phyloP scores from a whole-genome alignment of 768 basidiomycete genomes.

The Boletellus sp. region DNA sequence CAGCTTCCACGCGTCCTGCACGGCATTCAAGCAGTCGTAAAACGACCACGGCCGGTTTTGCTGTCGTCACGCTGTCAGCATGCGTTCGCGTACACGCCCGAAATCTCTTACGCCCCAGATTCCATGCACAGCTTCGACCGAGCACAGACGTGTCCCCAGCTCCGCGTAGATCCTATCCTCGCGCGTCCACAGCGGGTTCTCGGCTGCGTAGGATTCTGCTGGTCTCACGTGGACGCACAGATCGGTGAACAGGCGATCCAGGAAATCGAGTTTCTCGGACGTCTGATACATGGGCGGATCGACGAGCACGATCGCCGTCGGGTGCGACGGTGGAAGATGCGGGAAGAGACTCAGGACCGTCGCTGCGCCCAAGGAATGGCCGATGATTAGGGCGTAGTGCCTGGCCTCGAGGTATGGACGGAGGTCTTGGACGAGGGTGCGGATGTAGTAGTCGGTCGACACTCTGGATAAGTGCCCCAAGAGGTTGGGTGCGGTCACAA shows the following conservation, averaged over 20 bases:
- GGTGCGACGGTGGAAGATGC: conserved; percentile 3
- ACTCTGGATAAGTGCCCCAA: conserved; percentile 14
- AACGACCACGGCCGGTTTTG: conserved; percentile 19
- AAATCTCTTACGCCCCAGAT: neutral
- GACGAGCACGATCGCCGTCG: conserved; percentile 16
- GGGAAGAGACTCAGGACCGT: conserved; percentile 7
- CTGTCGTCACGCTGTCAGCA: conserved; percentile 2
- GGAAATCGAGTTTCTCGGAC: neutral
- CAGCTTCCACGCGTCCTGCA: conserved; percentile 11
- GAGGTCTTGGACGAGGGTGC: conserved; percentile 15
- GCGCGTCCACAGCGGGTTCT: conserved; percentile 16
- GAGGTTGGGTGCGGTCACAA: conserved; percentile 23
- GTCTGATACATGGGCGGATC: conserved; percentile 11
- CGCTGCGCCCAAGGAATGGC: conserved; percentile 18
- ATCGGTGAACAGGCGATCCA: neutral
- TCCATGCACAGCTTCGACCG: conserved; percentile 1
- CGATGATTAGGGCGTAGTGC: conserved; percentile 14
- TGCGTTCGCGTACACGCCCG: neutral
- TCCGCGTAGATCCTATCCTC: conserved; percentile 6
- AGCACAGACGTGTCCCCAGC: conserved; percentile 11
- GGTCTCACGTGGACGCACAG: neutral
- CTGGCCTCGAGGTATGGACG: conserved; percentile 13
- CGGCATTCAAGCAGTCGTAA: neutral
- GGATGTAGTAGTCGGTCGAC: conserved; percentile 10
- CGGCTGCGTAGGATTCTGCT: neutral